Percentiles rank a stretch among this genome's conserved stretches.
Evolutionary conservation across 1,284 basidiomycete species (phyloP).

Genomic region (Ustilago sp.): DNA sequence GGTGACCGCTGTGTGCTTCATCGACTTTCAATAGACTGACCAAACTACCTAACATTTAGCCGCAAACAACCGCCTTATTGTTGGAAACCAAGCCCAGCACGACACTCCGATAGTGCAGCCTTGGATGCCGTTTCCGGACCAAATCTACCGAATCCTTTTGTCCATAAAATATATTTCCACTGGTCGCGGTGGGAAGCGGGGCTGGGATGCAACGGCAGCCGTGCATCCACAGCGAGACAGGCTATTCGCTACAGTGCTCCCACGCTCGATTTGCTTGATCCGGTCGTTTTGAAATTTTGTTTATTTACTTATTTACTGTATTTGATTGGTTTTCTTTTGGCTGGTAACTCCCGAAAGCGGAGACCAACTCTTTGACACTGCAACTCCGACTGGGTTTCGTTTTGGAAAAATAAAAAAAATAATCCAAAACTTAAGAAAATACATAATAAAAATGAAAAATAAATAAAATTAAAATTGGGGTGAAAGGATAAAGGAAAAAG

Average conservation of each 20-base stretch:
- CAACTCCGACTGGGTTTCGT: neutral
- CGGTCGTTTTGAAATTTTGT: neutral
- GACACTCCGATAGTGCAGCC: neutral
- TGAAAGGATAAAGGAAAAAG: neutral
- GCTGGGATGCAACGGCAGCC: neutral
- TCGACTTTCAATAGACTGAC: too few relatives aligned
- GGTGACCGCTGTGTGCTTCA: too few relatives aligned
- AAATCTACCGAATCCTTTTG: neutral
- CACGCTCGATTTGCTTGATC: neutral
- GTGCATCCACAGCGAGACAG: neutral
- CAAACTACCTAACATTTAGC: neutral
- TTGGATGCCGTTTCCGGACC: slow-evolving; percentile 6
- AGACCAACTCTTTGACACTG: neutral
- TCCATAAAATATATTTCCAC: neutral
- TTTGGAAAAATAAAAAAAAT: too few relatives aligned
- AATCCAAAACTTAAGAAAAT: too few relatives aligned
- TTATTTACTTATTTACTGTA: neutral
- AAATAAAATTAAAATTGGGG: neutral
- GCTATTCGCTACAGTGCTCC: neutral
- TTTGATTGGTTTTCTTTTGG: neutral
- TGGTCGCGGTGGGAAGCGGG: neutral
- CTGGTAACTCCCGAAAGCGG: neutral
- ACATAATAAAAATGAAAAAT: too few relatives aligned
- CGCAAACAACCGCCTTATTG: neutral
- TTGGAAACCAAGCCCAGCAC: neutral